phyloP scores from a whole-genome alignment of 75 land plant genomes.

The Pseudotsuga menziesii region DNA sequence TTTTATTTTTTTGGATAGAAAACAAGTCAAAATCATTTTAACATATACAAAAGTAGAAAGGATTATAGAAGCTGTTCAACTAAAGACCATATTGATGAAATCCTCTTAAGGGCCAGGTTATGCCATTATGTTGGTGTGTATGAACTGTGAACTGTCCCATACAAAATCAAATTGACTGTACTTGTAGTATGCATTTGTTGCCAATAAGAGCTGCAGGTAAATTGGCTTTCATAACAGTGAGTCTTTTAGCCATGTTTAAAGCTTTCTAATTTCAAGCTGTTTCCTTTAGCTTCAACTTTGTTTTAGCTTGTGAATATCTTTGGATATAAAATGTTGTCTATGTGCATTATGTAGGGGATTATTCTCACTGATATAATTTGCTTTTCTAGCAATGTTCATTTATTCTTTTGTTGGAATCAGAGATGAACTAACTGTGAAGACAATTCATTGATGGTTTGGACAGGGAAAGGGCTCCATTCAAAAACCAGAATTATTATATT shows the following conservation, averaged over 20 bases:
- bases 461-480: not conserved
- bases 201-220: not conserved
- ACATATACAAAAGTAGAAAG: too few relatives aligned
- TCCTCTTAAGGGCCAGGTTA: too few relatives aligned
- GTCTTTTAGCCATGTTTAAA: not conserved
- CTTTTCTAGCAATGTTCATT: not conserved
- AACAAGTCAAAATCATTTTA: too few relatives aligned
- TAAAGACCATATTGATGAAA: too few relatives aligned
- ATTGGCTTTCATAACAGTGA: not conserved
- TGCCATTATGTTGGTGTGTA: too few relatives aligned
- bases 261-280: too few relatives aligned
- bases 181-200: not conserved
- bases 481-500: not conserved
- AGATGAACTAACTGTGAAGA: not conserved
- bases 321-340: not conserved
- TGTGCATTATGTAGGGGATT: not conserved
- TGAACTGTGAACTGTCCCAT: not conserved
- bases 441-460: not conserved
- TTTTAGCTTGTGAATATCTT: not conserved
- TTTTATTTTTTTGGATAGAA: too few relatives aligned
- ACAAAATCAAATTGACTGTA: not conserved
- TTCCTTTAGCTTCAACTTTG: not conserved
- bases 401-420: not conserved
- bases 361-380: not conserved
- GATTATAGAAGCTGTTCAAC: too few relatives aligned